A percentile compares a stretch with the other conserved stretches of the same genome.
phyloP scores from a whole-genome alignment of 768 basidiomycete species.

The Cytidiella melzeri region DNA sequence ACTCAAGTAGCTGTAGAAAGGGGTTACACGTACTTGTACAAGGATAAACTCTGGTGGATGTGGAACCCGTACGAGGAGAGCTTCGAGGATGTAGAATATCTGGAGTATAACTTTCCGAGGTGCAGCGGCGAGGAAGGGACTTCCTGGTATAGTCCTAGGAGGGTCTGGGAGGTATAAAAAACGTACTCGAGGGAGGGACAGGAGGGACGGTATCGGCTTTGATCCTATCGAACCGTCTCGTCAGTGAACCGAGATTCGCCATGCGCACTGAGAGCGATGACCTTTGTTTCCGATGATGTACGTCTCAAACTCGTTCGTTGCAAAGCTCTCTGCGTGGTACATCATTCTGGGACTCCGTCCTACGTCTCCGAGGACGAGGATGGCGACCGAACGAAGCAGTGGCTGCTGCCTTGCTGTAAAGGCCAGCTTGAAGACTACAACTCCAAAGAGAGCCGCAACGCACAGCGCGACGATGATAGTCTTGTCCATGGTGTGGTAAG shows the following conservation, averaged over 20 bases:
- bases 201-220: slow-evolving; percentile 66
- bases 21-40: slow-evolving; percentile 63
- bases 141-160: slow-evolving; percentile 40
- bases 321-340: slow-evolving; percentile 95
- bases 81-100: slow-evolving; percentile 51
- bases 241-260: too few relatives aligned
- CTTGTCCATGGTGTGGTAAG: too few relatives aligned
- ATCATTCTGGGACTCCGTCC: slow-evolving; percentile 97
- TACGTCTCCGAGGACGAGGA: slow-evolving; percentile 92
- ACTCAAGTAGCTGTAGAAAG: not conserved
- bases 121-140: slow-evolving; percentile 69
- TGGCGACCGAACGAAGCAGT: slow-evolving; percentile 64
- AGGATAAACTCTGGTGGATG: slow-evolving; percentile 79
- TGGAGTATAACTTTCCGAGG: slow-evolving; percentile 80
- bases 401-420: slow-evolving; percentile 12
- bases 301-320: slow-evolving; percentile 69
- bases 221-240: slow-evolving; percentile 47
- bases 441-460: too few relatives aligned
- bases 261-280: slow-evolving; percentile 30
- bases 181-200: slow-evolving; percentile 56
- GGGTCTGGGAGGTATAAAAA: slow-evolving; percentile 65
- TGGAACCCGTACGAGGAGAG: slow-evolving; percentile 53
- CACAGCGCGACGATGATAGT: too few relatives aligned
- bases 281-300: slow-evolving; percentile 84
- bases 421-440: not conserved